phyloP scores from a whole-genome alignment of 1,284 basidiomycete genomes.

The Apiotrichum gracile region DNA sequence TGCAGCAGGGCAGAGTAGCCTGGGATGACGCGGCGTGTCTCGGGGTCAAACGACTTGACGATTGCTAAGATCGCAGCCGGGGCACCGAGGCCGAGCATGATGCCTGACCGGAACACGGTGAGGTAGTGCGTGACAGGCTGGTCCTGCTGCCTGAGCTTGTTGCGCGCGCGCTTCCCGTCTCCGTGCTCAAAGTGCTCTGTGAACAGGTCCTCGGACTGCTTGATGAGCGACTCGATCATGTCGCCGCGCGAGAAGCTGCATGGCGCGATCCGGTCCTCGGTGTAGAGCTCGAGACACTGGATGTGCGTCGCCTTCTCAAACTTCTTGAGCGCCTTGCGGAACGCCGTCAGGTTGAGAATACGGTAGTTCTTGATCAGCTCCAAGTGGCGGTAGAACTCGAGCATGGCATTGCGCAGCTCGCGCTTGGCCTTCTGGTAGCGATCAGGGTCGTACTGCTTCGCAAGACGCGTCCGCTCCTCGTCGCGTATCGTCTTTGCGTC shows the following conservation, averaged over 20 bases:
- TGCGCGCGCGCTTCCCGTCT: conserved; percentile 71
- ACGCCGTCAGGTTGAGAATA: conserved; percentile 80
- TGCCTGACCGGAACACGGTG: conserved; percentile 68
- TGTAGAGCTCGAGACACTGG: conserved; percentile 61
- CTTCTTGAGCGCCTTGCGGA: conserved; percentile 87
- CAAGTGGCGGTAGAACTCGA: conserved; percentile 73
- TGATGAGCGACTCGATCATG: conserved; percentile 61
- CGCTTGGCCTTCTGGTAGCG: conserved; percentile 76
- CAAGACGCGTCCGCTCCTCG: not conserved
- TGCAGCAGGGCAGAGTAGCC: conserved; percentile 69
- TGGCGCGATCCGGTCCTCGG: conserved; percentile 60
- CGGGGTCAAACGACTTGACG: conserved; percentile 56
- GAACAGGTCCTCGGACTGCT: conserved; percentile 67
- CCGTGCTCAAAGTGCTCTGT: conserved; percentile 72
- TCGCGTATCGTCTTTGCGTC: not conserved
- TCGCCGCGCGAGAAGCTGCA: conserved; percentile 52
- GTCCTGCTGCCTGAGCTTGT: conserved; percentile 58
- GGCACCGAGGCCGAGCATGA: conserved; percentile 68
- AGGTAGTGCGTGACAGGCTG: conserved; percentile 64
- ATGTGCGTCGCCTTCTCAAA: conserved; percentile 76
- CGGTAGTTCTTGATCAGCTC: conserved; percentile 82
- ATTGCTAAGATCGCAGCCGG: conserved; percentile 69
- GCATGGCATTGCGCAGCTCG: conserved; percentile 70
- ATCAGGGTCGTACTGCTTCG: conserved; percentile 57
- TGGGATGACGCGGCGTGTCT: conserved; percentile 58